Evolutionary conservation across 192 early-diverging fungal genomes (phyloP).

Genomic region (Glomus cerebriforme): DNA sequence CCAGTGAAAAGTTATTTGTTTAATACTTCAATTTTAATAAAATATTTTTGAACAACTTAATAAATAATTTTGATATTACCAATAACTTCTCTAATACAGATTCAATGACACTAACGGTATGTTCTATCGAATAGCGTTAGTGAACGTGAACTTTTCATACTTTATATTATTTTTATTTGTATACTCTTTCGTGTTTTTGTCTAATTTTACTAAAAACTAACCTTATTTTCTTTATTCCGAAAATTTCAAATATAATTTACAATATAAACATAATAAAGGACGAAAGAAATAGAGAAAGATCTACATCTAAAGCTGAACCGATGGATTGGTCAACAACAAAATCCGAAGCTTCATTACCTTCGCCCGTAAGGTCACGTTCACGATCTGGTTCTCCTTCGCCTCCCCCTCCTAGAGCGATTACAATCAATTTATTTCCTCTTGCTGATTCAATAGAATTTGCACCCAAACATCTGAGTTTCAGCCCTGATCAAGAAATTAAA

Average conservation of each 20-base stretch:
- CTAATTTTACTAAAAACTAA: neutral
- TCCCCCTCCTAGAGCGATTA: neutral
- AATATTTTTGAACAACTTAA: neutral
- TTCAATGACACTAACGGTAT: neutral
- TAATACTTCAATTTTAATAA: neutral
- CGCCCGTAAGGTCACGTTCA: neutral
- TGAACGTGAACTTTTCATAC: neutral
- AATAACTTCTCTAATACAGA: neutral
- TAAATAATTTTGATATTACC: neutral
- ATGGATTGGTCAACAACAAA: neutral
- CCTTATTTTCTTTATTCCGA: neutral
- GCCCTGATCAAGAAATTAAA: constrained; percentile 16
- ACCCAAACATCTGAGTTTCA: constrained; percentile 7
- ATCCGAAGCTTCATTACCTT: neutral
- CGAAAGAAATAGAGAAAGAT: neutral
- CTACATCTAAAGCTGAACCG: neutral
- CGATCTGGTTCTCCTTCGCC: neutral
- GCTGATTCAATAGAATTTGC: constrained; percentile 20
- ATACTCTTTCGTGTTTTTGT: neutral
- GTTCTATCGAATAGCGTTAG: neutral
- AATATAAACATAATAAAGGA: neutral
- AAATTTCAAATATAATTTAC: neutral
- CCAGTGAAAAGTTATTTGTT: neutral
- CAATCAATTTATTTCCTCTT: constrained; percentile 9
- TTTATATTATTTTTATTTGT: neutral